Conservation (phyloP, 1,139 yeast species). For the Sugiyamaella grinbergsii region DNA sequence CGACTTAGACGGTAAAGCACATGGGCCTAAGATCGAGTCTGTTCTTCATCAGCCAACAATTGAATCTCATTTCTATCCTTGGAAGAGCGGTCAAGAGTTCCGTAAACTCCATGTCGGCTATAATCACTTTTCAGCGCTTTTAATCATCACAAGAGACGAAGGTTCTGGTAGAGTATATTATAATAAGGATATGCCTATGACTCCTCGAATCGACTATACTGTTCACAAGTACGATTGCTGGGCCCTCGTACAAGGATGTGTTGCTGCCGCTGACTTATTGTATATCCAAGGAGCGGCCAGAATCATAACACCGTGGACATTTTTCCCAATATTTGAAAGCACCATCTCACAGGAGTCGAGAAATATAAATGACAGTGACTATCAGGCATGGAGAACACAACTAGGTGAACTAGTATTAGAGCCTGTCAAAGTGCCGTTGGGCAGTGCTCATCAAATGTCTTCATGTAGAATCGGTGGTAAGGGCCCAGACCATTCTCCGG, state of each 20-base stretch:
- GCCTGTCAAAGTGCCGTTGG: slow-evolving; percentile 45
- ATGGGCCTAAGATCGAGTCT: slow-evolving; percentile 61
- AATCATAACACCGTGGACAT: slow-evolving; percentile 47
- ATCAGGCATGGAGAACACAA: slow-evolving; percentile 49
- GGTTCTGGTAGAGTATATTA: slow-evolving; percentile 42
- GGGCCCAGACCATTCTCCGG: slow-evolving; percentile 47
- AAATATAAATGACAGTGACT: slow-evolving; percentile 50
- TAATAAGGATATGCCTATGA: slow-evolving; percentile 47
- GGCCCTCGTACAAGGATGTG: slow-evolving; percentile 48
- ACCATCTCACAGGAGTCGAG: slow-evolving; percentile 50
- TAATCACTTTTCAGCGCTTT: slow-evolving; percentile 48
- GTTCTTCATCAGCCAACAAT: slow-evolving; percentile 52
- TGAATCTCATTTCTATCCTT: slow-evolving; percentile 49
- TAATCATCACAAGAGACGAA: slow-evolving; percentile 55
- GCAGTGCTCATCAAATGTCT: slow-evolving; percentile 66
- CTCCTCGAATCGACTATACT: slow-evolving; percentile 48
- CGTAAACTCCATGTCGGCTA: slow-evolving; percentile 48
- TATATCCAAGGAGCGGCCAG: slow-evolving; percentile 57
- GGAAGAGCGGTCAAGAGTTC: slow-evolving; percentile 46
- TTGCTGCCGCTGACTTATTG: slow-evolving; percentile 51
- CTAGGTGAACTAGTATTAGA: slow-evolving; percentile 42
- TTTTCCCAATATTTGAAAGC: slow-evolving; percentile 48
- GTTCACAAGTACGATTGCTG: slow-evolving; percentile 50
- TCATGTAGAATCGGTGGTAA: slow-evolving; percentile 58
- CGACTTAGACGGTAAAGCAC: slow-evolving; percentile 58